Conservation (phyloP, 2,329 filamentous ascomycete genomes). For the Chaetothyriales sp. region DNA sequence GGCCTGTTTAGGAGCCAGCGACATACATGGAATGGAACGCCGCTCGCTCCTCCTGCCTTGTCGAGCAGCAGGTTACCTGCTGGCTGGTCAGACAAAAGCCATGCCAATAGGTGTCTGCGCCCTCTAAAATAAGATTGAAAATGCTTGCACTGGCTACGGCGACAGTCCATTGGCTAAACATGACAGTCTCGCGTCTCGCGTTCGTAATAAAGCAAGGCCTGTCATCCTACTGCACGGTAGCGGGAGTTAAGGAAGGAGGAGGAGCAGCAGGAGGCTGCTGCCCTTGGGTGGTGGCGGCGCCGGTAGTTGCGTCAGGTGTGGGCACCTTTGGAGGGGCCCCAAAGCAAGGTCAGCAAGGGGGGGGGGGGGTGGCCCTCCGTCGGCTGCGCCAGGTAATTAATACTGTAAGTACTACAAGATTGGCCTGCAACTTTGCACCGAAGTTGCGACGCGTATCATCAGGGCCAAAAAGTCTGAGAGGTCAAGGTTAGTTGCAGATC, state of each 20-base stretch:
- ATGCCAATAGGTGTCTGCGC: neutral
- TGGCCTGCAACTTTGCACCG: neutral
- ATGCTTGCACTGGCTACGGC: neutral
- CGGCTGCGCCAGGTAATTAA: no score
- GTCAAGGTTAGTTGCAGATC: neutral
- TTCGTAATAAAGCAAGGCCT: neutral
- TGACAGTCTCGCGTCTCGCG: no score
- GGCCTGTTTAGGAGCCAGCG: neutral
- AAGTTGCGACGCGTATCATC: neutral
- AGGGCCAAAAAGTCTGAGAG: neutral
- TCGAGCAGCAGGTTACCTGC: no score
- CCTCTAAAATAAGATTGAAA: neutral
- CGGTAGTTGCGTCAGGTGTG: neutral
- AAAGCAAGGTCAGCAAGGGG: neutral
- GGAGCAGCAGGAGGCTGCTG: no score
- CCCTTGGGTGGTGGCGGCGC: neutral
- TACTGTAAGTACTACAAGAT: neutral
- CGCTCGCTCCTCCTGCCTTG: neutral
- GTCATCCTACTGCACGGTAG: neutral
- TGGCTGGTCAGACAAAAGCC: no score
- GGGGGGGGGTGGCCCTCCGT: neutral
- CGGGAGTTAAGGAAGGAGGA: neutral
- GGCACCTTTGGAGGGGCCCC: neutral
- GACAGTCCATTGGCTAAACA: neutral
- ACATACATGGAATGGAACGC: neutral